Base-by-base conservation (phyloP, 352 stramenopile genomes). In the Phytophthora pistaciae region DNA sequence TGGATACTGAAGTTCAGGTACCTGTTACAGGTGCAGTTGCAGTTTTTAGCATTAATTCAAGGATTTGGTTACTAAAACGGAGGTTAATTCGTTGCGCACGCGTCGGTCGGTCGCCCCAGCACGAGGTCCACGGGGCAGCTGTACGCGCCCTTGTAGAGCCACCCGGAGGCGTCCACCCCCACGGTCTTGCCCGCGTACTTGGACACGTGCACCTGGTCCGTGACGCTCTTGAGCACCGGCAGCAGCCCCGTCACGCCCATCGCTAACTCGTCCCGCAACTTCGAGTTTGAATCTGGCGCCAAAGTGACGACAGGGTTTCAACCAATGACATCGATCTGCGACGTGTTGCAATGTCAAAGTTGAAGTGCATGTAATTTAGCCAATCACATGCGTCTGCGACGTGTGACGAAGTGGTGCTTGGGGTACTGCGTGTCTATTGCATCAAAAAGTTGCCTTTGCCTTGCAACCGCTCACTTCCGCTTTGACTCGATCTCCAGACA, bases 141-240 rank as follows among this genome's bases (percentile, higher is more conserved):
- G 70, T 95, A 98, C 25, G 91, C 88, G 33, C 93, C 94, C 66
- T 96, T 91, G 78, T 99, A 97, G 53, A 98, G 83, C 94, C 94
- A 94, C 9, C 78, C 78, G 3, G 77, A 83, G 0, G 80, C 84
- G 57, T 96, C 90, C 21, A 96, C 82, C n/a, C 84, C 89, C 27
- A 87, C 85, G 3, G 70, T 87, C 65, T 91, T 93, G 7, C 88
- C 87, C 8, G 72, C 63, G 68, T 92, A 96, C 77, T 95, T 94
- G 56, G 79, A 73, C 20, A 97, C 74, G 76, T 95, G 84, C 46
- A 91, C 82, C 52, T 90, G 72, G 62, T 91, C 79, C 55, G 80
- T 88, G 64, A 93, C 84, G 72, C 87, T 92, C 78, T 92, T 89
- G 33, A 96, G 77, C 61, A 78, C 63, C 33, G 72, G 77, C 27